Evolutionary conservation across 495 filamentous ascomycete genomes (phyloP).

Genomic region (Penicillium atrosanguineum): DNA sequence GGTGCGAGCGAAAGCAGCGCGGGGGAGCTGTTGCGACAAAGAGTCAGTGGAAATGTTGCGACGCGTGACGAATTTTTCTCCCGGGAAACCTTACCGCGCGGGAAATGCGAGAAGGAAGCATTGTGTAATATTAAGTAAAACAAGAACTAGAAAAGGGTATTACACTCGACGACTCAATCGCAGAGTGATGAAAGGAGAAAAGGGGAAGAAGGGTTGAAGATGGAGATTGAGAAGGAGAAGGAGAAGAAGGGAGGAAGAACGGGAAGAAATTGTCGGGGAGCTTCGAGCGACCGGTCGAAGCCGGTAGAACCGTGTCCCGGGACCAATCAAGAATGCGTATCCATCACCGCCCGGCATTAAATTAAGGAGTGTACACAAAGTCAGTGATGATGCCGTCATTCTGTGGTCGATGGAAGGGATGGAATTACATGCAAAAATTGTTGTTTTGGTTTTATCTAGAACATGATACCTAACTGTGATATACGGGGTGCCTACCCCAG

Average conservation of each 20-base stretch:
- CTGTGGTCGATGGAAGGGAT: not conserved
- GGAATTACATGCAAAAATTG: not conserved
- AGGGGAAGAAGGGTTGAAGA: slow-evolving; percentile 30
- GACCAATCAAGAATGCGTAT: slow-evolving; percentile 11
- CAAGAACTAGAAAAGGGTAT: slow-evolving; percentile 35
- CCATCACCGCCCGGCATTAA: slow-evolving; percentile 15
- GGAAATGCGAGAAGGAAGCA: slow-evolving; percentile 55
- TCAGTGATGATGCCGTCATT: not conserved
- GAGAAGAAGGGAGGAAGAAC: slow-evolving; percentile 36
- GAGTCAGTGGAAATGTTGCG: slow-evolving; percentile 24
- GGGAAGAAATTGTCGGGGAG: slow-evolving; percentile 53
- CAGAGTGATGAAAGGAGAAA: slow-evolving; percentile 32
- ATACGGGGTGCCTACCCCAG: too few relatives aligned
- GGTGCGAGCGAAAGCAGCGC: slow-evolving; percentile 45
- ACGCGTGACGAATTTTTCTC: slow-evolving; percentile 15
- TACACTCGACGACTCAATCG: slow-evolving; percentile 42
- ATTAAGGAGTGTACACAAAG: not conserved
- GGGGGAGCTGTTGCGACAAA: slow-evolving; percentile 35
- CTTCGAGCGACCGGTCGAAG: slow-evolving; percentile 45
- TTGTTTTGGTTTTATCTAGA: too few relatives aligned
- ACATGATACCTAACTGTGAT: not conserved
- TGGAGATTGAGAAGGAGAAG: slow-evolving; percentile 21
- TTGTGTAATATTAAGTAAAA: slow-evolving; percentile 46
- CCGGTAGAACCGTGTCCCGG: slow-evolving; percentile 37
- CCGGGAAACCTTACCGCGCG: slow-evolving; percentile 64